phyloP scores from a whole-genome alignment of 257 asterid species.

The Solanum gracilifrons region DNA sequence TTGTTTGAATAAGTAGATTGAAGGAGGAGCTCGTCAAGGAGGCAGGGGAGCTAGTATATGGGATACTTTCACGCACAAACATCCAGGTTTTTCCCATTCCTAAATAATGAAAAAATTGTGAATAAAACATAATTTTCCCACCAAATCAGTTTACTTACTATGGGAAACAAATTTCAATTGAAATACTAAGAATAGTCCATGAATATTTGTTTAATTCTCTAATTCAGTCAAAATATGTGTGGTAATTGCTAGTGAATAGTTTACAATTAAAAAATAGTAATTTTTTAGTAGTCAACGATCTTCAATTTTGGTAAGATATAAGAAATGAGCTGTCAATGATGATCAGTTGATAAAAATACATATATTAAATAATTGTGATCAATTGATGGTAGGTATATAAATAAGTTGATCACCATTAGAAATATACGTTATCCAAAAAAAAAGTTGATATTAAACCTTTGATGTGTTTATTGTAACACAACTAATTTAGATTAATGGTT shows the following conservation, averaged over 20 bases:
- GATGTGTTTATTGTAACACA: not conserved
- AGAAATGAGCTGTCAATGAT: not conserved
- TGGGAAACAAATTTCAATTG: too few species aligned
- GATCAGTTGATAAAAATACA: not conserved
- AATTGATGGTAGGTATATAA: not conserved
- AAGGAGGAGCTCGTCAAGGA: constrained; percentile 17
- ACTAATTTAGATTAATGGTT: not conserved
- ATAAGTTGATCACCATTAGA: not conserved
- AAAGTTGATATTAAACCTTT: not conserved
- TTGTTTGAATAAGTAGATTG: not conserved
- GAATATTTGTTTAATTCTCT: not conserved
- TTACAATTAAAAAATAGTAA: too few species aligned
- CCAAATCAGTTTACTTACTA: too few species aligned
- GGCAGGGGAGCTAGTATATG: constrained; percentile 29
- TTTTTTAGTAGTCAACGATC: not conserved
- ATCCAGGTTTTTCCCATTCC: not conserved
- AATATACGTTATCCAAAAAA: not conserved
- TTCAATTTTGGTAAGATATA: not conserved
- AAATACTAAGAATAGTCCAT: too few species aligned
- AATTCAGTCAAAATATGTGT: not conserved
- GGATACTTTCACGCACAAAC: constrained; percentile 24
- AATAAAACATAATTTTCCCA: too few species aligned
- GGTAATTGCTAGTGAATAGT: not conserved
- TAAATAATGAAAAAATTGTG: too few species aligned
- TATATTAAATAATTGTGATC: not conserved